Conservation (phyloP, 2,329 filamentous ascomycete genomes). For the Cordyceps sp. region DNA sequence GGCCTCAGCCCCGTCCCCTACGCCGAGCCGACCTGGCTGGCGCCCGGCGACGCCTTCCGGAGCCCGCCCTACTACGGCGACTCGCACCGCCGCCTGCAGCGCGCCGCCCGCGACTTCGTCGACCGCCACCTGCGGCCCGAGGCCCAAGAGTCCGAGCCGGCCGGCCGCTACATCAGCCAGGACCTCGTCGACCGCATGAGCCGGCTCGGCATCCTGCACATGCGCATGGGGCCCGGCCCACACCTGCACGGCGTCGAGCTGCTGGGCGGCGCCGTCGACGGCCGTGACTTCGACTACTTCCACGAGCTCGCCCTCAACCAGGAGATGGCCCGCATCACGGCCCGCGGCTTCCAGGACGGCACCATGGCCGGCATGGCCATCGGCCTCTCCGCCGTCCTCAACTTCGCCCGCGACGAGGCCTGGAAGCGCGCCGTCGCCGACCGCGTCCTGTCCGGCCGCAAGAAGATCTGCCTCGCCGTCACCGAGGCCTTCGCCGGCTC, state of each 20-base stretch:
- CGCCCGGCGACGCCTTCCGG: slow-evolving; percentile 52
- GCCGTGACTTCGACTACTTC: slow-evolving; percentile 75
- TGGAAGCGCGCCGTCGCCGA: slow-evolving; percentile 51
- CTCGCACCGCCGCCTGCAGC: slow-evolving; percentile 51
- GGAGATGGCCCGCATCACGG: slow-evolving; percentile 54
- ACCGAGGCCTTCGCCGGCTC: slow-evolving; percentile 74
- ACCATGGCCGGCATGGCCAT: slow-evolving; percentile 82
- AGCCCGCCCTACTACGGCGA: slow-evolving; percentile 76
- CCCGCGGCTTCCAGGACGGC: slow-evolving; percentile 70
- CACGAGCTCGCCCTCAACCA: slow-evolving; percentile 65
- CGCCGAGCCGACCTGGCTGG: slow-evolving; percentile 71
- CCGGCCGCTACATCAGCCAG: slow-evolving; percentile 44
- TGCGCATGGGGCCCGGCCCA: slow-evolving; percentile 70
- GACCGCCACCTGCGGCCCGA: slow-evolving; percentile 57
- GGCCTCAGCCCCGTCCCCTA: slow-evolving; percentile 68
- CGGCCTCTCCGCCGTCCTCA: slow-evolving; percentile 60
- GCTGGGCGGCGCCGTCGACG: slow-evolving; percentile 52
- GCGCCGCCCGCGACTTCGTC: slow-evolving; percentile 55
- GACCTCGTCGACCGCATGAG: slow-evolving; percentile 46
- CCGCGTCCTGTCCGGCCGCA: slow-evolving; percentile 56
- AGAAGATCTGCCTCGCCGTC: slow-evolving; percentile 78
- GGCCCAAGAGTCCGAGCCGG: slow-evolving; percentile 58
- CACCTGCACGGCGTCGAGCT: slow-evolving; percentile 59
- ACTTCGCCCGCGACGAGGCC: slow-evolving; percentile 54
- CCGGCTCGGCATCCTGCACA: slow-evolving; percentile 43